phyloP scores from a whole-genome alignment of 2,329 filamentous ascomycete species.

The Colletotrichum navitas region DNA sequence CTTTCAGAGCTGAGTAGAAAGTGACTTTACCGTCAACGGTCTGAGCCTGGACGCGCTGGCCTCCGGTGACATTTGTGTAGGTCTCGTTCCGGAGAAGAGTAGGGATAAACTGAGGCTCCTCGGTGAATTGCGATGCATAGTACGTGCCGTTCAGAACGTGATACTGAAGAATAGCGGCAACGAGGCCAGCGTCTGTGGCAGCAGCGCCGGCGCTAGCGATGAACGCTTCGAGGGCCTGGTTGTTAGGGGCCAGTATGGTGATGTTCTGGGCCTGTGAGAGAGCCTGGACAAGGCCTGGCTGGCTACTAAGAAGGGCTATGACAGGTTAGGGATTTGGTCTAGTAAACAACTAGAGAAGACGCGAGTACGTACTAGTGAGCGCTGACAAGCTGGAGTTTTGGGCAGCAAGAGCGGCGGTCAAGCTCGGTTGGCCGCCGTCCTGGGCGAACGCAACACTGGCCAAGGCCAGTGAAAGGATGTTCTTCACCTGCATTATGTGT shows the following conservation, averaged over 20 bases:
- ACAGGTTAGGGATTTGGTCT: neutral
- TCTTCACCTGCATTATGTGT: conserved; percentile 38
- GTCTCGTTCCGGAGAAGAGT: conserved; percentile 62
- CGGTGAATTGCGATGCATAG: conserved; percentile 45
- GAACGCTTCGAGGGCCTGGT: conserved; percentile 58
- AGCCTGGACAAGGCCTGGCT: conserved; percentile 39
- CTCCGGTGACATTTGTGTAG: conserved; percentile 70
- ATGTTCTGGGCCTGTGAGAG: conserved; percentile 55
- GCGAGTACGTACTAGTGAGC: conserved; percentile 43
- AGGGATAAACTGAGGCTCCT: conserved; percentile 52
- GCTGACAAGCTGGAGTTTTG: conserved; percentile 48
- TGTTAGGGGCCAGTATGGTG: conserved; percentile 69
- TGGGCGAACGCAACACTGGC: conserved; percentile 44
- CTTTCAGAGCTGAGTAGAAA: conserved; percentile 65
- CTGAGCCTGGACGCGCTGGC: conserved; percentile 67
- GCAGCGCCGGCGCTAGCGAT: conserved; percentile 48
- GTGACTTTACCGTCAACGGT: conserved; percentile 56
- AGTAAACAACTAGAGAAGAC: neutral
- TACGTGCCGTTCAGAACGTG: conserved; percentile 68
- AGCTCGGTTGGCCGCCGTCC: conserved; percentile 34
- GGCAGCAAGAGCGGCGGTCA: conserved; percentile 45
- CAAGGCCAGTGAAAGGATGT: conserved; percentile 40
- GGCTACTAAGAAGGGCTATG: conserved; percentile 44
- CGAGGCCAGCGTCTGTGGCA: conserved; percentile 42
- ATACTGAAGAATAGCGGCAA: conserved; percentile 63